These are phyloP conservation scores for Suhomyces coccinellae DNA, from an alignment of 1,139 yeast genomes.

Conservation along the genomic window DNA sequence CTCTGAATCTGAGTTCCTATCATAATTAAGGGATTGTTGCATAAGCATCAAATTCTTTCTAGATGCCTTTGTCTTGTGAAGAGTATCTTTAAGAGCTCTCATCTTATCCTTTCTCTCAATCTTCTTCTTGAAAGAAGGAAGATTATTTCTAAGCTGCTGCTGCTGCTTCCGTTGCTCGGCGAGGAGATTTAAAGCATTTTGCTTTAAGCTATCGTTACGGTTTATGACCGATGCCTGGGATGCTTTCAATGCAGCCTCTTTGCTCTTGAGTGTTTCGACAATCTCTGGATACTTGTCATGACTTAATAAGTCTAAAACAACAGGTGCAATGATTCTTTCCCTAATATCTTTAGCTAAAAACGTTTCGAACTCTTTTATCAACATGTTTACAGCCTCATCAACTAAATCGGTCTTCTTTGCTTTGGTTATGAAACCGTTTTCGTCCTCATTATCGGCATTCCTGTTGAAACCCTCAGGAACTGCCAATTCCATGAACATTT, in stretches of 20 bases:
- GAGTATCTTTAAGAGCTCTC: background rate
- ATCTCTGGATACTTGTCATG: slow-evolving; percentile 60
- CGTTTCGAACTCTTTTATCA: slow-evolving; percentile 63
- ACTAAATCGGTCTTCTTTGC: slow-evolving; percentile 31
- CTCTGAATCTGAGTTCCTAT: slow-evolving; percentile 38
- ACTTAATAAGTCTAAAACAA: slow-evolving; percentile 60
- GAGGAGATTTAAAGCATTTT: slow-evolving; percentile 31
- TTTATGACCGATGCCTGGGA: slow-evolving; percentile 17
- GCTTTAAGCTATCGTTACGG: slow-evolving; percentile 18
- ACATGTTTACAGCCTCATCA: slow-evolving; percentile 58
- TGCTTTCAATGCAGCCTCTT: slow-evolving; percentile 29
- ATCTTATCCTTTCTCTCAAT: slow-evolving; percentile 11
- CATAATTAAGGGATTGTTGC: slow-evolving; percentile 70
- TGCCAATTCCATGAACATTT: slow-evolving; percentile 57
- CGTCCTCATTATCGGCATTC: slow-evolving; percentile 10
- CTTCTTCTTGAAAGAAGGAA: slow-evolving; percentile 41
- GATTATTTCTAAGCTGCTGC: slow-evolving; percentile 42
- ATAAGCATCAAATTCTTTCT: slow-evolving; percentile 53
- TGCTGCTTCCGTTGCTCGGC: slow-evolving; percentile 27
- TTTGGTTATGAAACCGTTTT: slow-evolving; percentile 8
- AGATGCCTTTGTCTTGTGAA: slow-evolving; percentile 14
- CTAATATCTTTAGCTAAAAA: slow-evolving; percentile 71
- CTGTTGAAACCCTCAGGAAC: slow-evolving; percentile 36
- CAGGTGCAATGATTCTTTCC: slow-evolving; percentile 73
- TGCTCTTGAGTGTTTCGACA: slow-evolving; percentile 44